These are phyloP conservation scores for Sporothrix curviconia DNA, from an alignment of 2,329 filamentous ascomycete genomes.

Conservation along the genomic window DNA sequence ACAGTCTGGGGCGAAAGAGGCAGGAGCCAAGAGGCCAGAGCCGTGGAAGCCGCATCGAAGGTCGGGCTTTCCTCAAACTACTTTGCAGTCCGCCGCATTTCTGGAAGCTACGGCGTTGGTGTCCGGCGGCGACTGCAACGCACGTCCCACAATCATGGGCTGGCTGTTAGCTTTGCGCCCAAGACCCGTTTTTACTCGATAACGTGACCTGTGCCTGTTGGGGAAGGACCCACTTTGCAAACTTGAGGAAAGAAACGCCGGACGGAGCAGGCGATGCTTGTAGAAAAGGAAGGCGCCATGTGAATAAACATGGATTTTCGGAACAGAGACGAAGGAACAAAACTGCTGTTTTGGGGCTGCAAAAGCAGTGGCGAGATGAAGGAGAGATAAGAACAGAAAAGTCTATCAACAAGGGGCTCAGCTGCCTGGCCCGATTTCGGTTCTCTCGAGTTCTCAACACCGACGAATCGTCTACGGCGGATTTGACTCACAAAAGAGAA, in stretches of 20 bases:
- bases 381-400: neutral
- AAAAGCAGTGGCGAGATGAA: neutral
- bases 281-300: neutral
- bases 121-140: neutral
- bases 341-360: too few relatives aligned
- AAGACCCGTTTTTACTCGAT: neutral
- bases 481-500: neutral
- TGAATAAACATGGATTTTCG: neutral
- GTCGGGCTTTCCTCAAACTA: too few relatives aligned
- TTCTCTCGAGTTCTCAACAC: neutral
- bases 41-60: neutral
- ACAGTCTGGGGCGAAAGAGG: neutral
- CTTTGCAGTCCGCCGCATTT: too few relatives aligned
- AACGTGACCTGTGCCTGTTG: constrained; percentile 8
- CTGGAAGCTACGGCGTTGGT: too few relatives aligned
- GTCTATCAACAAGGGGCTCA: neutral
- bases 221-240: too few relatives aligned
- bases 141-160: neutral
- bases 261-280: neutral
- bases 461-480: too few relatives aligned
- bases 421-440: constrained; percentile 10
- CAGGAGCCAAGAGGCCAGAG: neutral
- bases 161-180: neutral
- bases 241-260: neutral
- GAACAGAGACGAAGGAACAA: neutral